Evolutionary conservation across 768 basidiomycete species (phyloP), one percentile per base, ranked within the genome.

Genomic region (Boletellus emodensis): DNA sequence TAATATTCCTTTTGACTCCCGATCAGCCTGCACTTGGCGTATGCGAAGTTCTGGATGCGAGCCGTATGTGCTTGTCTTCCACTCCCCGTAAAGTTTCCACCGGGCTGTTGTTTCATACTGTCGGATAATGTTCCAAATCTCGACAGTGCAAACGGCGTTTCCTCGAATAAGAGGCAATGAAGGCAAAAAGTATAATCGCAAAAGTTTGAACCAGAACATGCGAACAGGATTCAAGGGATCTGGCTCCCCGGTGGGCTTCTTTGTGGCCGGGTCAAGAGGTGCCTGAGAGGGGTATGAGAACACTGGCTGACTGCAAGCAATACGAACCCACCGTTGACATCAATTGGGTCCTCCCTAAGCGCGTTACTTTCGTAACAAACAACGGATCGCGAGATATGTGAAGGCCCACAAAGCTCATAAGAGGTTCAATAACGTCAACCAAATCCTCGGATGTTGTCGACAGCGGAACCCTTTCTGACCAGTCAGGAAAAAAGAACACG

Each of bases 61-160:
- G 53, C 77, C 78, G 68, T 93, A 91, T 18, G 72, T 77, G 40
- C 72, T 72, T 34, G 81, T 74, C 67, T 87, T 88, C 96, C 96
- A 98, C 72, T 97, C 94, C 37, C 94, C 96, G 61, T 99, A 99
- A 30, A 99, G 74, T 41, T 78, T 79, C 87, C 93, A 99, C 9
- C 96, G 90, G 20, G 79, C 73, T 6, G 84, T 81, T 46, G 84
- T 84, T 49, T 89, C 85, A 63, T 86, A 90, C 54, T 83, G 80
- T 36, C 83, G 77, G 42, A 98, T 79, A 45, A 98, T 83, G 51
- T 84, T 83, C 96, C 96, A 99, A 8, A 97, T 77, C 60, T 97
- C 94, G 40, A 88, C 85, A 24, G 91, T 89, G 66, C 87, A 90
- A 20, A 92, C 87, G 7, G 92, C 87, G 61, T 94, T 93, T 34